phyloP scores from a whole-genome alignment of 768 basidiomycete genomes.

The Boletus barrowsii region DNA sequence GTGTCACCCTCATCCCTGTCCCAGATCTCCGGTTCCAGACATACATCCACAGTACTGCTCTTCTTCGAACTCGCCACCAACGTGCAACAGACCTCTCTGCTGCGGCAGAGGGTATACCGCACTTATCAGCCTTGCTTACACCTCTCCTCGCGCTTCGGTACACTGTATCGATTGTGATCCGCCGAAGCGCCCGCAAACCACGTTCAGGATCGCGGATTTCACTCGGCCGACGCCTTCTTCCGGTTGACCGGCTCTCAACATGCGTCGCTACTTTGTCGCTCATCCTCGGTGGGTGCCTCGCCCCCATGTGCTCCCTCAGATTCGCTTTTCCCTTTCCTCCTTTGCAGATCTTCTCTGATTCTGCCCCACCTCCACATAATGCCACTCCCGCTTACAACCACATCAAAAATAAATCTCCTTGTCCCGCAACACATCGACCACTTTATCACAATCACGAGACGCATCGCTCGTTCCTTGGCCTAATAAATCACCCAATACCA shows the following conservation, averaged over 20 bases:
- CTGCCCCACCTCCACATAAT: constrained; percentile 20
- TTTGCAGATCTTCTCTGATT: constrained; percentile 26
- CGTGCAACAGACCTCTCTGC: constrained; percentile 1
- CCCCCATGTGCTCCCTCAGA: constrained; percentile 28
- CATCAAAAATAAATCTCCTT: background rate
- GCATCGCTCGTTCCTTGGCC: background rate
- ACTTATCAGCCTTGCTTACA: constrained; percentile 1
- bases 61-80: constrained; percentile 15
- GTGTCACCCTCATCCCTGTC: constrained; percentile 7
- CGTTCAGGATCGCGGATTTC: constrained; percentile 18
- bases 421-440: background rate
- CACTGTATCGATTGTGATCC: constrained; percentile 17
- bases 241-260: constrained; percentile 10
- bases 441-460: constrained; percentile 5
- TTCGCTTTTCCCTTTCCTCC: constrained; percentile 20
- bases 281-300: constrained; percentile 19
- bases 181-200: constrained; percentile 17
- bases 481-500: constrained; percentile 12
- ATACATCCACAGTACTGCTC: background rate
- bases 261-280: constrained; percentile 5
- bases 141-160: constrained; percentile 1
- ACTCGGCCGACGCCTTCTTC: constrained; percentile 12
- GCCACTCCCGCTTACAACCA: constrained; percentile 1
- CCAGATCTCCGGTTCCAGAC: constrained; percentile 17
- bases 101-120: constrained; percentile 23